Evolutionary conservation across 106 monocot species (phyloP).

Genomic region (Dioscorea alata): DNA sequence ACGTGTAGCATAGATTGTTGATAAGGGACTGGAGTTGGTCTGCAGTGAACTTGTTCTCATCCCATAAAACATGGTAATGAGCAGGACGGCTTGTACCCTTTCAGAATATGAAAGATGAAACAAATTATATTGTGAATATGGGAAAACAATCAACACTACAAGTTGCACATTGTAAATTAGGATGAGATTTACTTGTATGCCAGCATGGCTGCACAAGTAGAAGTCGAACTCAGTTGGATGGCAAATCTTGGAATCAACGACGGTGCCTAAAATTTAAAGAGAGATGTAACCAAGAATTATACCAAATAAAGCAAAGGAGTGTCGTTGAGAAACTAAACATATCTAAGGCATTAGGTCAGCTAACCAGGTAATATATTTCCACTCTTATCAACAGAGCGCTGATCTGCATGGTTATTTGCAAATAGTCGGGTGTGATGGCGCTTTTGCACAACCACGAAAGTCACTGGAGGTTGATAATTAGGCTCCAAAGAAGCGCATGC

Average conservation of each 20-base stretch:
- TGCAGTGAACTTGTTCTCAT: slow-evolving; percentile 84
- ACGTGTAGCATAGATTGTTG: slow-evolving; percentile 96
- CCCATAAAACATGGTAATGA: slow-evolving; percentile 93
- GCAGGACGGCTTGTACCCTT: slow-evolving; percentile 92
- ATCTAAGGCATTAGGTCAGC: background rate
- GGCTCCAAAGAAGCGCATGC: slow-evolving; percentile 85
- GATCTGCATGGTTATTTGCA: slow-evolving; percentile 76
- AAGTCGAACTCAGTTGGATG: slow-evolving; percentile 94
- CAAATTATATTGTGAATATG: background rate
- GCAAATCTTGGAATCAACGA: slow-evolving; percentile 87
- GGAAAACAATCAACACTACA: background rate
- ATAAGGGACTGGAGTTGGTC: slow-evolving; percentile 69
- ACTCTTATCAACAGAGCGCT: slow-evolving; percentile 55
- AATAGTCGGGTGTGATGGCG: slow-evolving; percentile 90
- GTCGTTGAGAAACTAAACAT: background rate
- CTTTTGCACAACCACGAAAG: slow-evolving; percentile 94
- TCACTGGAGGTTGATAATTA: slow-evolving; percentile 92
- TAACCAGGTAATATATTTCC: slow-evolving; percentile 92
- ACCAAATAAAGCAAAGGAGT: background rate
- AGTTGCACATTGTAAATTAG: background rate
- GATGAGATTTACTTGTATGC: slow-evolving; percentile 55
- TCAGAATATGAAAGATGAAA: background rate
- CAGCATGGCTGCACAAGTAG: slow-evolving; percentile 88
- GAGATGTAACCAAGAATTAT: background rate
- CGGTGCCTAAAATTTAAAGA: slow-evolving; percentile 56